Percentiles rank a stretch among this genome's conserved stretches.
Conservation (phyloP, 768 basidiomycete genomes). For the Hirschioporus abietinus region DNA sequence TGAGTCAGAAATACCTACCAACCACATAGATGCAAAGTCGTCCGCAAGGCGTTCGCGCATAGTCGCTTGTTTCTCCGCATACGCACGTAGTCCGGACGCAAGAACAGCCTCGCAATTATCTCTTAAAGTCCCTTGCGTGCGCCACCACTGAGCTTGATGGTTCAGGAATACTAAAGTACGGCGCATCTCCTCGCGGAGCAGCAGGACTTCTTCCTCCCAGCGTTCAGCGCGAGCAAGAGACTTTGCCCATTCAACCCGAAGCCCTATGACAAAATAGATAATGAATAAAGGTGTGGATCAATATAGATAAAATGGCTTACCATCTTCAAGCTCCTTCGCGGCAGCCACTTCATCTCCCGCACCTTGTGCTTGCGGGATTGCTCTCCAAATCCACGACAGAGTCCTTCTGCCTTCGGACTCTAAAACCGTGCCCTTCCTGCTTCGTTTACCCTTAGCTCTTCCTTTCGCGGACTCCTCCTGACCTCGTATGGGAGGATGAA, state of each 20-base stretch:
- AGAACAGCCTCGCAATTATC: background rate
- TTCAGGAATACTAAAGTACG: slow-evolving; percentile 12
- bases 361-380: background rate
- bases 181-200: slow-evolving; percentile 24
- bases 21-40: background rate
- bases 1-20: background rate
- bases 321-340: slow-evolving; percentile 5
- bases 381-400: slow-evolving; percentile 4
- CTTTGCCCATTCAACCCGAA: slow-evolving; percentile 17
- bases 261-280: slow-evolving; percentile 9
- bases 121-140: slow-evolving; percentile 4
- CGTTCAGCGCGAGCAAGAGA: slow-evolving; percentile 13
- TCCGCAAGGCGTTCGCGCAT: background rate
- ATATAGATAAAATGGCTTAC: background rate
- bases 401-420: background rate
- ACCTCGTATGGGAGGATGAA: background rate
- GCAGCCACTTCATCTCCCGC: background rate
- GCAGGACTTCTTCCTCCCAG: slow-evolving; percentile 20
- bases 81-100: background rate
- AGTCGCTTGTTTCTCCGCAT: slow-evolving; percentile 1
- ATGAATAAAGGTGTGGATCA: background rate
- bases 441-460: background rate
- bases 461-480: background rate
- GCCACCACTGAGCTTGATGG: slow-evolving; percentile 17
- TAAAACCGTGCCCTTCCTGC: background rate